phyloP scores from a whole-genome alignment of 805 yeast species.

The Priceomyces medius region DNA sequence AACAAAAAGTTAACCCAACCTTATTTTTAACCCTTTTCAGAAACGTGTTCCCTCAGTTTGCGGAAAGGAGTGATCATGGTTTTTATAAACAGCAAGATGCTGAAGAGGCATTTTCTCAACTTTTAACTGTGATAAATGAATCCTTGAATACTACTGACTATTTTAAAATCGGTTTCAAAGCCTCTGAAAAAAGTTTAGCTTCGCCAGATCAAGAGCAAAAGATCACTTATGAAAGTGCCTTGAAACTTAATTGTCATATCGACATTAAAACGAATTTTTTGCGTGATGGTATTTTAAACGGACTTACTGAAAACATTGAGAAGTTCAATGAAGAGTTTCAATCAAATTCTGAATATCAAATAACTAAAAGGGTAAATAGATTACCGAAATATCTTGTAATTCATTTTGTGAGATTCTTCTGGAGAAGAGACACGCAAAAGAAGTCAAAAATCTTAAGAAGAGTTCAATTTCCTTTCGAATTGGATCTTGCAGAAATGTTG shows the following conservation, averaged over 20 bases:
- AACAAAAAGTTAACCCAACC: slow-evolving; percentile 60
- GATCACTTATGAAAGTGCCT: slow-evolving; percentile 47
- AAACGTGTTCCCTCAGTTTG: slow-evolving; percentile 80
- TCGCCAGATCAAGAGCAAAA: slow-evolving; percentile 30
- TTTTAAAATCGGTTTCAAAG: slow-evolving; percentile 65
- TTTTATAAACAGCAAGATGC: slow-evolving; percentile 95
- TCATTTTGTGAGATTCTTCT: slow-evolving; percentile 90
- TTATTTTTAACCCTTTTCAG: slow-evolving; percentile 66
- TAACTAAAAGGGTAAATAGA: slow-evolving; percentile 60
- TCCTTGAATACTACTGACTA: slow-evolving; percentile 53
- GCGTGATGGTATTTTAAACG: slow-evolving; percentile 76
- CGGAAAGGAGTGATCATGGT: slow-evolving; percentile 70
- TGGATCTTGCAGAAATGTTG: slow-evolving; percentile 83
- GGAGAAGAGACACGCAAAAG: slow-evolving; percentile 89
- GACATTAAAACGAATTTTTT: slow-evolving; percentile 81
- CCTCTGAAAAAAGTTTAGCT: slow-evolving; percentile 61
- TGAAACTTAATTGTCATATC: slow-evolving; percentile 87
- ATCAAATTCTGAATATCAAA: slow-evolving; percentile 67
- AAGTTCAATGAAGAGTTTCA: slow-evolving; percentile 72
- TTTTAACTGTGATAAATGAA: slow-evolving; percentile 52
- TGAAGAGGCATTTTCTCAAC: slow-evolving; percentile 88
- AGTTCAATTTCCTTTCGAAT: slow-evolving; percentile 91
- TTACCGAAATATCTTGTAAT: slow-evolving; percentile 87
- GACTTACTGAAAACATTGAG: slow-evolving; percentile 73
- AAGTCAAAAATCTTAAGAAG: slow-evolving; percentile 92